phyloP scores from a whole-genome alignment of 345 rosid species.

The Trapa bicornis region DNA sequence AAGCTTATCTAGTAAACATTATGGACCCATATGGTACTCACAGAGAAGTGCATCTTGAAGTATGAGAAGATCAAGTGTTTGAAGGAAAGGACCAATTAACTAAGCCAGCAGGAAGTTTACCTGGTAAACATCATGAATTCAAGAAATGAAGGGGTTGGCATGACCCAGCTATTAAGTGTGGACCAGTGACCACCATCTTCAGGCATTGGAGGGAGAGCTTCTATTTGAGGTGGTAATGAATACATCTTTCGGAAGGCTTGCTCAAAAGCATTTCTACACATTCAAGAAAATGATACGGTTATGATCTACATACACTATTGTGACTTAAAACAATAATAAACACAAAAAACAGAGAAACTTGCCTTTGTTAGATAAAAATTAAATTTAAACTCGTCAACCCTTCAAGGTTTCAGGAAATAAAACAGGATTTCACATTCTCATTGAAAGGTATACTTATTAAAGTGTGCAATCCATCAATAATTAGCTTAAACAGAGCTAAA shows the following conservation, averaged over 20 bases:
- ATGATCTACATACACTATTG: neutral
- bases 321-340: neutral
- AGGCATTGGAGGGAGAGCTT: slow-evolving; percentile 94
- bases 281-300: slow-evolving; percentile 1
- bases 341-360: neutral
- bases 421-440: neutral
- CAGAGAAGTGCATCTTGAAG: neutral
- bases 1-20: slow-evolving; percentile 68
- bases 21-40: slow-evolving; percentile 22
- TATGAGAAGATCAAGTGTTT: neutral
- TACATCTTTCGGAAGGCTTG: slow-evolving; percentile 77
- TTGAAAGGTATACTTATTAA: neutral
- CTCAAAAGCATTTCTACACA: slow-evolving; percentile 56
- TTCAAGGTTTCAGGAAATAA: neutral
- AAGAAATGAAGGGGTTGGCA: slow-evolving; percentile 92
- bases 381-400: neutral
- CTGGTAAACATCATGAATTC: slow-evolving; percentile 87
- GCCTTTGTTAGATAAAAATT: neutral
- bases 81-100: neutral
- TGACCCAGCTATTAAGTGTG: slow-evolving; percentile 86
- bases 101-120: slow-evolving; percentile 18
- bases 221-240: slow-evolving; percentile 46
- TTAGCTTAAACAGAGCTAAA: neutral
- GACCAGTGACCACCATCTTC: slow-evolving; percentile 89
- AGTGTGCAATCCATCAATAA: neutral